Evolutionary conservation across 805 yeast genomes (phyloP).

Genomic region (Ogataea kodamae): DNA sequence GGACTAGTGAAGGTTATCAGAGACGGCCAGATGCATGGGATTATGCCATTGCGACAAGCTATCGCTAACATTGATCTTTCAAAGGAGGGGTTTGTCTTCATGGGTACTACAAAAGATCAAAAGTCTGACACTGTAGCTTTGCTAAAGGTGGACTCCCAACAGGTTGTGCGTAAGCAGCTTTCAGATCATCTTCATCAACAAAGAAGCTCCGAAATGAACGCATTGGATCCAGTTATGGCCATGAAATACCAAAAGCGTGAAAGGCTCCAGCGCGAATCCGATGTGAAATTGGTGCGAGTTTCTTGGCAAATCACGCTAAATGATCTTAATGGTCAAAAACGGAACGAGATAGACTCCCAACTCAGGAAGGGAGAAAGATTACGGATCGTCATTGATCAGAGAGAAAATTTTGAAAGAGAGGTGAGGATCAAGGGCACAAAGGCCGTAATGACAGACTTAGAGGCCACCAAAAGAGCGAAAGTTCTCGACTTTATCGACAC

Average conservation of each 20-base stretch:
- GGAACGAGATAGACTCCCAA: conserved; percentile 44
- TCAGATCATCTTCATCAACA: conserved; percentile 25
- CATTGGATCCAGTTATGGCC: conserved; percentile 14
- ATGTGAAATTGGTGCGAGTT: conserved; percentile 45
- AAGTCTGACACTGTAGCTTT: conserved; percentile 17
- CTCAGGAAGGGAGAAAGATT: conserved; percentile 43
- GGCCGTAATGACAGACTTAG: conserved; percentile 30
- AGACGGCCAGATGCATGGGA: conserved; percentile 17
- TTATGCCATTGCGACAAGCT: conserved; percentile 11
- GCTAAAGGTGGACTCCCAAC: conserved; percentile 25
- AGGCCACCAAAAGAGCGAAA: conserved; percentile 32
- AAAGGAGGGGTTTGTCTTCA: conserved; percentile 26
- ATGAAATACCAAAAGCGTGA: conserved; percentile 11
- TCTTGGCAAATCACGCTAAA: conserved; percentile 56
- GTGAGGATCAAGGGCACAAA: conserved; percentile 6
- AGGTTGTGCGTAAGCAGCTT: conserved; percentile 27
- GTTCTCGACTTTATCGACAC: conserved; percentile 30
- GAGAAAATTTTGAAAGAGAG: conserved; percentile 25
- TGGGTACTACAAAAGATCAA: conserved; percentile 14
- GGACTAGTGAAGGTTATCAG: conserved; percentile 23
- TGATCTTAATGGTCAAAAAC: conserved; percentile 52
- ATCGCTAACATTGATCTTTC: conserved; percentile 20
- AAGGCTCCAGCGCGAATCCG: conserved; percentile 16
- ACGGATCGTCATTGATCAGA: conserved; percentile 40
- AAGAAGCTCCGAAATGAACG: conserved; percentile 17